Percentiles rank a stretch among this genome's conserved stretches.
Evolutionary conservation across 768 basidiomycete species (phyloP).

Genomic region (Boletus sp.): DNA sequence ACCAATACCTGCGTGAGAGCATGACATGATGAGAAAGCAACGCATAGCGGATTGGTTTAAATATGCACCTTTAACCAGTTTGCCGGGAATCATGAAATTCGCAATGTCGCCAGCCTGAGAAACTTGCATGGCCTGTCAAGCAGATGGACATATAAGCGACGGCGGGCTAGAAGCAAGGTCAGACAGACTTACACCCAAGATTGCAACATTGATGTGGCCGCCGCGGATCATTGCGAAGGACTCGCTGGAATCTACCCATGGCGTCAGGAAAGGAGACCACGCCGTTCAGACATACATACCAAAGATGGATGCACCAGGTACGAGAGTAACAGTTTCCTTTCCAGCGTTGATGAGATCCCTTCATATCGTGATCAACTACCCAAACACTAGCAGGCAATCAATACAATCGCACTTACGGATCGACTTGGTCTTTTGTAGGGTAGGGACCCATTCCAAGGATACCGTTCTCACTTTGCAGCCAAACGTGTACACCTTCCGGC

Average conservation of each 20-base stretch:
- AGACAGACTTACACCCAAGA: conserved; percentile 70
- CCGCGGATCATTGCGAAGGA: conserved; percentile 98
- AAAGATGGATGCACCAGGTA: conserved; percentile 90
- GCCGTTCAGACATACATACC: conserved; percentile 46
- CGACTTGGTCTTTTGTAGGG: conserved; percentile 74
- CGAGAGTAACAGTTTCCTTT: conserved; percentile 89
- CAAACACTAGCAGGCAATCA: not conserved
- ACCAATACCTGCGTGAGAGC: conserved; percentile 65
- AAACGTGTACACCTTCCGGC: conserved; percentile 72
- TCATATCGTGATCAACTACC: conserved; percentile 6
- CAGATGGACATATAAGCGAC: conserved; percentile 1
- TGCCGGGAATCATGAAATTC: conserved; percentile 98
- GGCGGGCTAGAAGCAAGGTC: not conserved
- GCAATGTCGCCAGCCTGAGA: conserved; percentile 91
- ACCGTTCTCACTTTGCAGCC: conserved; percentile 90
- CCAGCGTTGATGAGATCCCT: conserved; percentile 94
- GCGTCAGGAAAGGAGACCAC: not conserved
- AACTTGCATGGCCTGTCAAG: conserved; percentile 87
- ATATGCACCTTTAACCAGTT: conserved; percentile 72
- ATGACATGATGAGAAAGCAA: conserved; percentile 8
- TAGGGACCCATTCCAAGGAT: conserved; percentile 91
- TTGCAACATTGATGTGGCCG: conserved; percentile 91
- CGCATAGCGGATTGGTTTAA: not conserved
- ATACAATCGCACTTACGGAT: conserved; percentile 57
- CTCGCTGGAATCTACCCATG: conserved; percentile 68